These are phyloP conservation scores for Fomes fomentarius DNA, from an alignment of 1,284 basidiomycete genomes.

Conservation along the genomic window DNA sequence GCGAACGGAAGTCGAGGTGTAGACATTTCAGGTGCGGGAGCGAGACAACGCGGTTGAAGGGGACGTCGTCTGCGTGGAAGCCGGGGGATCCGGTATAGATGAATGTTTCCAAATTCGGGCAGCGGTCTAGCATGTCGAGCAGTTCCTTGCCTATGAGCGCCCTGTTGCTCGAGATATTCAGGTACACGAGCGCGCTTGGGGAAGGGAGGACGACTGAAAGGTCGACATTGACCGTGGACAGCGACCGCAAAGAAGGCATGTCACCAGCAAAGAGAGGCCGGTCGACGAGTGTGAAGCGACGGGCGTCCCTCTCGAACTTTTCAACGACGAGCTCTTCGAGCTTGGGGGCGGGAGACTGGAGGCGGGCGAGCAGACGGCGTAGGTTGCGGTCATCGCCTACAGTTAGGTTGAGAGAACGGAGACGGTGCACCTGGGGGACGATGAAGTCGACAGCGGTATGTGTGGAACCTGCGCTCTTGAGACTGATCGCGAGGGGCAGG, in stretches of 20 bases:
- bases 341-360: not conserved
- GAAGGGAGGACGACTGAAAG: not conserved
- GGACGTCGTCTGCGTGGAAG: too few relatives aligned
- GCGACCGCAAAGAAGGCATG: not conserved
- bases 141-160: too few relatives aligned
- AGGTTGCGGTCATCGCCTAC: too few relatives aligned
- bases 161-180: too few relatives aligned
- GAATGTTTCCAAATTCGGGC: too few relatives aligned
- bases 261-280: not conserved
- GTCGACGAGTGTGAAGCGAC: not conserved
- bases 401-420: not conserved
- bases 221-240: not conserved
- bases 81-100: too few relatives aligned
- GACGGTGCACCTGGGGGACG: not conserved
- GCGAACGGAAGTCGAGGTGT: too few relatives aligned
- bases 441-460: not conserved
- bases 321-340: not conserved
- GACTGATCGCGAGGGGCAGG: not conserved
- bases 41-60: too few relatives aligned
- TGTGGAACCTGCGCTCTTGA: too few relatives aligned
- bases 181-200: not conserved
- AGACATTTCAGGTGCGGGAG: too few relatives aligned
- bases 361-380: too few relatives aligned
- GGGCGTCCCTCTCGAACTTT: not conserved
- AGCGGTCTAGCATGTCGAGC: too few relatives aligned